phyloP scores from a whole-genome alignment of 192 early-diverging fungal genomes.

The Borealophlyctis nickersoniae region DNA sequence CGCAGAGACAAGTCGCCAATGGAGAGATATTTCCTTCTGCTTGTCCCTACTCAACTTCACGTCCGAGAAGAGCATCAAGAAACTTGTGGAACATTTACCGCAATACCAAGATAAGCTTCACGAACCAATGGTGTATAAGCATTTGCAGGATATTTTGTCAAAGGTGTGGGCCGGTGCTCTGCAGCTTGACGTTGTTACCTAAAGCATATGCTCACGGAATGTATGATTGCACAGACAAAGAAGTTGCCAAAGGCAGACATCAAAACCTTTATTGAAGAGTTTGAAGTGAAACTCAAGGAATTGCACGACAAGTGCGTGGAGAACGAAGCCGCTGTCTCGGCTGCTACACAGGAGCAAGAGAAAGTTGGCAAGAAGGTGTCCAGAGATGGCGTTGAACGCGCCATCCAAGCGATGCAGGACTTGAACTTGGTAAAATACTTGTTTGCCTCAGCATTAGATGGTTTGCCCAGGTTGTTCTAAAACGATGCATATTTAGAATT shows the following conservation, averaged over 20 bases:
- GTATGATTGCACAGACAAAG: constrained; percentile 49
- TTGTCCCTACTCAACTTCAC: constrained; percentile 85
- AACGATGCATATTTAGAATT: background rate
- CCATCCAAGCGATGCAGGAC: background rate
- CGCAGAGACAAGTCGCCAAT: constrained; percentile 71
- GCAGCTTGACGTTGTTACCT: no score
- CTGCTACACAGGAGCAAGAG: constrained; percentile 11
- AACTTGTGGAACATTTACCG: constrained; percentile 78
- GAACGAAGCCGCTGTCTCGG: constrained; percentile 46
- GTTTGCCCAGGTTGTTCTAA: background rate
- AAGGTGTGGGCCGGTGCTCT: constrained; percentile 73
- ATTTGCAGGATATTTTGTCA: constrained; percentile 78
- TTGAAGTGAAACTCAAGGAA: constrained; percentile 74
- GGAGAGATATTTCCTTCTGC: constrained; percentile 93
- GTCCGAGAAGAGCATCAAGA: constrained; percentile 80
- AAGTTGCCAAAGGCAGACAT: constrained; percentile 71
- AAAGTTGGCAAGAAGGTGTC: no score
- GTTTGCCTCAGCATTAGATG: background rate
- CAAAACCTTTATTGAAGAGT: constrained; percentile 81
- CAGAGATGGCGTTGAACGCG: background rate
- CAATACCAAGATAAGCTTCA: constrained; percentile 90
- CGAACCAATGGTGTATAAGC: constrained; percentile 79
- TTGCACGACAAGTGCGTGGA: constrained; percentile 64
- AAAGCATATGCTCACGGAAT: background rate
- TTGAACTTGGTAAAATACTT: background rate